phyloP scores from a whole-genome alignment of 345 rosid genomes.

The Barbarea vulgaris region DNA sequence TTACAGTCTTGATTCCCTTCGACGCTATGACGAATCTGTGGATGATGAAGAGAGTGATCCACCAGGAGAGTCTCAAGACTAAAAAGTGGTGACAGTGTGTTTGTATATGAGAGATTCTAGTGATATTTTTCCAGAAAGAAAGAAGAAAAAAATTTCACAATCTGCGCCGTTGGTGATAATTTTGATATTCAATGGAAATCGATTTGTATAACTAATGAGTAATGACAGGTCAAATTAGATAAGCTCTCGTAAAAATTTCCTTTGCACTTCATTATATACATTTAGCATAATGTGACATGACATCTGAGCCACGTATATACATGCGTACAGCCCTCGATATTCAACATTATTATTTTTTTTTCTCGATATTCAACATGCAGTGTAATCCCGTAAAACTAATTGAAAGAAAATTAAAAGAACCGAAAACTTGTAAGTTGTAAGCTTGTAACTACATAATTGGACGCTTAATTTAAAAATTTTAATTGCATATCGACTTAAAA shows the following conservation, averaged over 20 bases:
- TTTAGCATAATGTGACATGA: background rate
- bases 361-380: too few relatives aligned
- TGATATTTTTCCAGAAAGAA: background rate
- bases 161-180: background rate
- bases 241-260: background rate
- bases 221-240: background rate
- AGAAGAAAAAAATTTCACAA: background rate
- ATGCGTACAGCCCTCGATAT: background rate
- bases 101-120: slow-evolving; percentile 24
- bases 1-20: slow-evolving; percentile 54
- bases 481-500: background rate
- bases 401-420: too few relatives aligned
- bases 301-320: background rate
- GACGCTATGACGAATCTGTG: slow-evolving; percentile 31
- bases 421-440: too few relatives aligned
- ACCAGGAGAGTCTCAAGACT: slow-evolving; percentile 33
- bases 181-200: background rate
- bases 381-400: too few relatives aligned
- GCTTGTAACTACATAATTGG: background rate
- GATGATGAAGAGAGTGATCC: slow-evolving; percentile 26
- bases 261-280: background rate
- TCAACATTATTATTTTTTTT: too few relatives aligned
- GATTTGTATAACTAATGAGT: background rate
- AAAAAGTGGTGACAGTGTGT: background rate
- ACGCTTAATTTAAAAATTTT: too few relatives aligned